Percentiles rank a stretch among this genome's conserved stretches.
Evolutionary conservation across 192 early-diverging fungal genomes (phyloP).

Genomic region (Haplosporangium gracile): DNA sequence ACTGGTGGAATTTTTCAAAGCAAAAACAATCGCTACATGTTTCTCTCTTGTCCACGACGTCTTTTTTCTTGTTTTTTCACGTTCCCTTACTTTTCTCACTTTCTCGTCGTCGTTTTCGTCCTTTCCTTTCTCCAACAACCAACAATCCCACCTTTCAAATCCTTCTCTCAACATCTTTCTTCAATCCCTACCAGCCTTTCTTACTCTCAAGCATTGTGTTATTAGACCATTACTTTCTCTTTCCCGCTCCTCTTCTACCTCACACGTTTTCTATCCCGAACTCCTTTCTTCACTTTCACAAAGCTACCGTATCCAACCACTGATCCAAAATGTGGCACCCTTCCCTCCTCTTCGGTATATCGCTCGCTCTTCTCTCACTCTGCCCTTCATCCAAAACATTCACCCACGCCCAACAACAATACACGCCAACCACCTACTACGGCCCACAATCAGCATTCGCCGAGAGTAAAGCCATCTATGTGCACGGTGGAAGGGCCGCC

Average conservation of each 20-base stretch:
- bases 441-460: not conserved
- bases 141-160: too few relatives aligned
- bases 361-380: not conserved
- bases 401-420: constrained; percentile 11
- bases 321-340: not conserved
- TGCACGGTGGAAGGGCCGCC: constrained; percentile 4
- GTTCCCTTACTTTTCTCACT: too few relatives aligned
- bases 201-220: too few relatives aligned
- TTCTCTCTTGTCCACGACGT: too few relatives aligned
- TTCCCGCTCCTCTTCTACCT: not conserved
- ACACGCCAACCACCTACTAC: not conserved
- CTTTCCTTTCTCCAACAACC: too few relatives aligned
- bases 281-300: not conserved
- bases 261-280: not conserved
- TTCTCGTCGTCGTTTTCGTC: too few relatives aligned
- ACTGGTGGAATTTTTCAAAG: too few relatives aligned
- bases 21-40: too few relatives aligned
- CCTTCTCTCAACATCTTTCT: too few relatives aligned
- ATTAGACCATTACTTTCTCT: too few relatives aligned
- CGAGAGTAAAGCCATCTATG: constrained; percentile 17
- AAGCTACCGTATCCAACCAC: not conserved
- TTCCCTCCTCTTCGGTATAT: not conserved
- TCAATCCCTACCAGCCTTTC: too few relatives aligned
- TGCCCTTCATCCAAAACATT: not conserved
- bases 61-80: too few relatives aligned